Conservation (phyloP, 2,329 filamentous ascomycete species). For the Aspergillus quadrilineatus region DNA sequence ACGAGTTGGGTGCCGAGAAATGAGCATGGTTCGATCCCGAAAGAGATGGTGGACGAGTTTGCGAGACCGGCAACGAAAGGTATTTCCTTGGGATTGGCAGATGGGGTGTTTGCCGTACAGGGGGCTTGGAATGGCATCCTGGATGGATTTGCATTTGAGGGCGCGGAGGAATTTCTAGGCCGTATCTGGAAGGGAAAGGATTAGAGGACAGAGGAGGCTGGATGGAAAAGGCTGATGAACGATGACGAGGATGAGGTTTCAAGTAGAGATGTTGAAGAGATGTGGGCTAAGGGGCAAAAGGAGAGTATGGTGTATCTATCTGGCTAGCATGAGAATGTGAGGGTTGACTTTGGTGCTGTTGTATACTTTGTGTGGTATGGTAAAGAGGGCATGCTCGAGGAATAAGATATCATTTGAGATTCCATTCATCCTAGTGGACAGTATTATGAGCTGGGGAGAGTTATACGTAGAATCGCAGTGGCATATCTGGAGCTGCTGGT, state of each 20-base stretch:
- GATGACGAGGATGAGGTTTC: no score
- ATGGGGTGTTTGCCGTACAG: not conserved
- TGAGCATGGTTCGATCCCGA: slow-evolving; percentile 5
- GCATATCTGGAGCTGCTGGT: no score
- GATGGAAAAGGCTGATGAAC: not conserved
- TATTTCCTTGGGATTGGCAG: not conserved
- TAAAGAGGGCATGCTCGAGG: no score
- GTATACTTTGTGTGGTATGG: no score
- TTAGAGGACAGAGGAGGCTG: not conserved
- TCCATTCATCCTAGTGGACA: no score
- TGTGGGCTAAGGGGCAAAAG: not conserved
- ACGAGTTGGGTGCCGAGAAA: slow-evolving; percentile 5
- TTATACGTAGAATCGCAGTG: no score
- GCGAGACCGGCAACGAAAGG: not conserved
- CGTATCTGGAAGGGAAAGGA: slow-evolving; percentile 3
- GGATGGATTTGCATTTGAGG: slow-evolving; percentile 7
- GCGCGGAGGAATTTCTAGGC: slow-evolving; percentile 1
- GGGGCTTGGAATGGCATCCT: slow-evolving; percentile 12
- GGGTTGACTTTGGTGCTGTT: no score
- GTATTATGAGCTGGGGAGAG: no score
- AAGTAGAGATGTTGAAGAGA: not conserved
- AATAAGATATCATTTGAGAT: no score
- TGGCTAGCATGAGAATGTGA: no score
- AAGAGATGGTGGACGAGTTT: not conserved
- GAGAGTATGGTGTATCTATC: no score